Evolutionary conservation across 2,329 filamentous ascomycete species (phyloP), one percentile per base, ranked within the genome.

Genomic region (Fusarium decemcellulare): DNA sequence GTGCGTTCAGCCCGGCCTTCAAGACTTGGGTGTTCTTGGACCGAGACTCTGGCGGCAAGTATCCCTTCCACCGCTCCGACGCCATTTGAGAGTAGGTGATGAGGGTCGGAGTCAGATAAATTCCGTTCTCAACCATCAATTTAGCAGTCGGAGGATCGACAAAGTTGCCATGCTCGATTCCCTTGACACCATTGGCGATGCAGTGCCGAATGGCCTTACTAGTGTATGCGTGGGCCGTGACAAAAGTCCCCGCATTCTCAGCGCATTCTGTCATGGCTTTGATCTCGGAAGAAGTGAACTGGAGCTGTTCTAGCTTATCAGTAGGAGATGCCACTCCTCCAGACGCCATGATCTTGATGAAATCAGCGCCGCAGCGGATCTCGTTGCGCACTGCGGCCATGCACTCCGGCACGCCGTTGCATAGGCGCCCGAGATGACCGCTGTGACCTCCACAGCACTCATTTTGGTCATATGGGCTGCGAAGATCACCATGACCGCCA

Each of bases 321-420:
- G 86, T 87, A 0, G 86, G 86, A 14, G 81, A 85, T 0, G 84
- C 81, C 1, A 90, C 87, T 14, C 88, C 88, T 1, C 88, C 87
- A 5, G 83, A 83, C 3, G 81, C 81, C 87, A 90, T 90, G 67
- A 90, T 87, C 74, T 90, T 90, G 76, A 90, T 84, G 68, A 90
- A 90, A 71, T 90, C 86, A 2, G 86, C 84, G 3, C 88, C 88
- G 15, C 78, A 80, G 1, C 87, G 80, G 0, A 90, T 73, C 73
- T 90, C 84, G 55, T 88, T 86, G 2, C 88, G 81, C 0, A 84
- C 83, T 11, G 79, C 83, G 27, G 82, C 81, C 55, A 87, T 79
- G 68, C 88, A 89, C 51, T 86, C 84, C 0, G 85, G 79, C 1
- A 87, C 85, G 4, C 87, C 86, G 70, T 89, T 85, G 48, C 82